Base-by-base conservation (phyloP, 2,329 filamentous ascomycete species). In the Cryoendolithus antarcticus region DNA sequence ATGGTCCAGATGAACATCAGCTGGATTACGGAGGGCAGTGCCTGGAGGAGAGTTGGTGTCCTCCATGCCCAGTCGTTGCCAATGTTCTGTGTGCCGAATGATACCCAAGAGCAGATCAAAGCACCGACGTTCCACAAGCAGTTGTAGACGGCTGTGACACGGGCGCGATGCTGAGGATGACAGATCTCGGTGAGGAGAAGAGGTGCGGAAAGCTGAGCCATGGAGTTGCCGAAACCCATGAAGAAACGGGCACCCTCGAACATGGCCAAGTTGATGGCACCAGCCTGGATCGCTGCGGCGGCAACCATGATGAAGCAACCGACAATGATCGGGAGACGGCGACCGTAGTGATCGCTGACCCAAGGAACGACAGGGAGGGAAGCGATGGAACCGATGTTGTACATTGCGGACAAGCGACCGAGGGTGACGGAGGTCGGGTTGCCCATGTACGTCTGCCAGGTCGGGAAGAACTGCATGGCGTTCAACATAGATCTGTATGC, bases 1-100 rank as follows among this genome's bases (percentile, higher is more conserved):
- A 65, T 49, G 32, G 56, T 40, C 49, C 69, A 80, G 54, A 82
- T 51, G 8, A 53, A 54, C 34, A 33, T 37, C 32, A 61, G 40
- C 19, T 45, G 44, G 12, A 50, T 40, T 31, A 41, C 40, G 24
- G 43, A 52, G 19, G 57, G 50, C 15, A 56, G 50, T 55, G 10
- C 32, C 36, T 42, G 40, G 36, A 42, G 10, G 11, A 38, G 36
- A 9, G 37, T 42, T 4, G 57, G 57, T 4, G 58, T 62, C 30
- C 66, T 58, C 72, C 72, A 76, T 0, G 69, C 37, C 36, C 35
- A 38, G 35, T 32, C 65, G 27, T 39, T 40, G 38, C 37, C 38
- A 10, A 40, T 40, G 34, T 40, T 36, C 10, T 40, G 38, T 12
- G 38, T 40, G 21, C 38, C 38, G 34, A 40, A 40, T 2, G 38